phyloP scores from a whole-genome alignment of 2,329 filamentous ascomycete species.

The Venturia pyrina region DNA sequence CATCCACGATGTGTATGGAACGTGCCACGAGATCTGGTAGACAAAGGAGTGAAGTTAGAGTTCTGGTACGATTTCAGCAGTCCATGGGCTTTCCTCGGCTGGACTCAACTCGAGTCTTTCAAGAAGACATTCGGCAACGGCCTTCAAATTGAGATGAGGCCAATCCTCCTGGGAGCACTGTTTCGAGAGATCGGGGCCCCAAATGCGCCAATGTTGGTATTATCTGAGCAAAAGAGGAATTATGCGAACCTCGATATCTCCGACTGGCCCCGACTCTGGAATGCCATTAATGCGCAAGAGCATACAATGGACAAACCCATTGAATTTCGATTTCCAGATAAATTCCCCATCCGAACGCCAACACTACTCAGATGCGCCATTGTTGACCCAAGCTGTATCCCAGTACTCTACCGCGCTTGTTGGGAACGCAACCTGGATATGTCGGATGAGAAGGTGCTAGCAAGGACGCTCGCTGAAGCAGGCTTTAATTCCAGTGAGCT shows the following conservation, averaged over 20 bases:
- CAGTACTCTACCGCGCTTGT: slow-evolving; percentile 23
- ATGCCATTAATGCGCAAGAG: slow-evolving; percentile 22
- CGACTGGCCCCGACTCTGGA: slow-evolving; percentile 25
- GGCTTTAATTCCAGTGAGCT: slow-evolving; percentile 21
- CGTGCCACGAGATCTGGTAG: background rate
- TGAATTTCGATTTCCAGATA: slow-evolving; percentile 22
- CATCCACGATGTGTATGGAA: background rate
- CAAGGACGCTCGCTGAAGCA: slow-evolving; percentile 19
- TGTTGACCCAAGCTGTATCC: slow-evolving; percentile 19
- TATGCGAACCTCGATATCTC: slow-evolving; percentile 23
- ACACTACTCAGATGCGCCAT: slow-evolving; percentile 23
- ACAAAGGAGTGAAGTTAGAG: slow-evolving; percentile 17
- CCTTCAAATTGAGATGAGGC: slow-evolving; percentile 23
- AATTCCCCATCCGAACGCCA: slow-evolving; percentile 25
- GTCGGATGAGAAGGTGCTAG: slow-evolving; percentile 20
- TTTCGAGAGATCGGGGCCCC: slow-evolving; percentile 27
- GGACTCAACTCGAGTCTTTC: slow-evolving; percentile 22
- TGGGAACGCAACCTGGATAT: slow-evolving; percentile 24
- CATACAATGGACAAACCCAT: slow-evolving; percentile 19
- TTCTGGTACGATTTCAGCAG: slow-evolving; percentile 28
- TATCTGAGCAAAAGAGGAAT: slow-evolving; percentile 19
- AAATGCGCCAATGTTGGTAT: slow-evolving; percentile 20
- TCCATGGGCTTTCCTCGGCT: slow-evolving; percentile 26
- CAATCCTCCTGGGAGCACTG: slow-evolving; percentile 24
- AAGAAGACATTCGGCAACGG: slow-evolving; percentile 19